These are phyloP conservation scores for Hysterium pulicare DNA, from an alignment of 2,329 filamentous ascomycete species.

Conservation along the genomic window DNA sequence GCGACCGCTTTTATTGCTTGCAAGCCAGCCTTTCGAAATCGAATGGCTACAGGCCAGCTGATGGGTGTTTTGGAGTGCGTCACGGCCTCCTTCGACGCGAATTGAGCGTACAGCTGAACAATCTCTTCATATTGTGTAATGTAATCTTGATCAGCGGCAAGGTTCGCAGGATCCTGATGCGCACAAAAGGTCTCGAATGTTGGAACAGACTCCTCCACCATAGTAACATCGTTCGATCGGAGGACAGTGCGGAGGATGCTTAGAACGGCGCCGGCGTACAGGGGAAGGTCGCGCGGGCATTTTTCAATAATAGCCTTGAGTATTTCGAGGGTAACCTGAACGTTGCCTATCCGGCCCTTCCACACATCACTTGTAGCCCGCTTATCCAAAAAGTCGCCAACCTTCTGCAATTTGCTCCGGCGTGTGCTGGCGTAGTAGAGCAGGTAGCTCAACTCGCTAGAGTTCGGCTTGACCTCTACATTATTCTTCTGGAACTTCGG, in stretches of 20 bases:
- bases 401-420: conserved; percentile 92
- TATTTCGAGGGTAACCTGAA: conserved; percentile 93
- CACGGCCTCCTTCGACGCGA: conserved; percentile 64
- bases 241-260: conserved; percentile 81
- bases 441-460: conserved; percentile 93
- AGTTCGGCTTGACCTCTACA: conserved; percentile 91
- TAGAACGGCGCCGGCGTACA: conserved; percentile 82
- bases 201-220: conserved; percentile 85
- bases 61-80: conserved; percentile 43
- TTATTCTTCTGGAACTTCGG: conserved; percentile 82
- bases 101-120: conserved; percentile 72
- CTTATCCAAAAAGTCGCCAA: conserved; percentile 91
- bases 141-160: conserved; percentile 83
- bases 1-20: conserved; percentile 77
- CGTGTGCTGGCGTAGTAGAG: conserved; percentile 95
- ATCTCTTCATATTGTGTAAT: conserved; percentile 78
- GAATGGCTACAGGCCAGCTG: conserved; percentile 71
- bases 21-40: conserved; percentile 52
- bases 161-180: conserved; percentile 79
- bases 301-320: conserved; percentile 90
- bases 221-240: conserved; percentile 79
- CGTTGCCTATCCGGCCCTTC: conserved; percentile 83
- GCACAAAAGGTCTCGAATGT: conserved; percentile 87
- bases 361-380: conserved; percentile 89
- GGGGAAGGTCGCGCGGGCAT: conserved; percentile 80